Evolutionary conservation across 495 filamentous ascomycete species (phyloP).

Genomic region (Alectoria sarmentosa): DNA sequence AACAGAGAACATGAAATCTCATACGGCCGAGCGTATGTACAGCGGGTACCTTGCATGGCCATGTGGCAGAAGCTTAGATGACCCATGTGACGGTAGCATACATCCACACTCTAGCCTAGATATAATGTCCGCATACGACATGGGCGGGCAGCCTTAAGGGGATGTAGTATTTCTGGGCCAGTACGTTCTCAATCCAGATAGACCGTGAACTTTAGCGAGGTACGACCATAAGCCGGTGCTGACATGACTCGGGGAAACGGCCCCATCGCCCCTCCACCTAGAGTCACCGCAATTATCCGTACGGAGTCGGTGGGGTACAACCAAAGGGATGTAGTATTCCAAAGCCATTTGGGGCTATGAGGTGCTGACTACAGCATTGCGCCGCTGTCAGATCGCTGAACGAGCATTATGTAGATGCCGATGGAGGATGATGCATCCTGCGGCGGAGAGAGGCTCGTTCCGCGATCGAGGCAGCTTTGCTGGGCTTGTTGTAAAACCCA

Average conservation of each 20-base stretch:
- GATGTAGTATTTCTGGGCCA: not conserved
- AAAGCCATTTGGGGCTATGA: not conserved
- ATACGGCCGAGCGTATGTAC: no score
- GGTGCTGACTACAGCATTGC: not conserved
- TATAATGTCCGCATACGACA: not conserved
- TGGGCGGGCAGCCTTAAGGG: not conserved
- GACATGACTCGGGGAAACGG: not conserved
- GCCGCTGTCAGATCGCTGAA: not conserved
- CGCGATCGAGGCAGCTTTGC: not conserved
- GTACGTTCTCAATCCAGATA: not conserved
- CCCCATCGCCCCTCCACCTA: not conserved
- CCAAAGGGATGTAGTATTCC: not conserved
- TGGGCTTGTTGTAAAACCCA: not conserved
- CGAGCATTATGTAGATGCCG: not conserved
- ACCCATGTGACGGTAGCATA: not conserved
- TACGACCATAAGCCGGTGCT: not conserved
- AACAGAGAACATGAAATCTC: not conserved
- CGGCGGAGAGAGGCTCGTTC: not conserved
- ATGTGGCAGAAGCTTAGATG: no score
- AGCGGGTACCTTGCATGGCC: conserved; percentile 11
- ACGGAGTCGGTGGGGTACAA: not conserved
- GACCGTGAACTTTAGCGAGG: not conserved
- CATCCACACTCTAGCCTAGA: not conserved
- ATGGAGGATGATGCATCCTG: not conserved
- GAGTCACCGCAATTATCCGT: not conserved